Evolutionary conservation across 129 eudicot genomes (phyloP), one percentile per base, ranked within the genome.

Genomic region (Tagetes erecta): DNA sequence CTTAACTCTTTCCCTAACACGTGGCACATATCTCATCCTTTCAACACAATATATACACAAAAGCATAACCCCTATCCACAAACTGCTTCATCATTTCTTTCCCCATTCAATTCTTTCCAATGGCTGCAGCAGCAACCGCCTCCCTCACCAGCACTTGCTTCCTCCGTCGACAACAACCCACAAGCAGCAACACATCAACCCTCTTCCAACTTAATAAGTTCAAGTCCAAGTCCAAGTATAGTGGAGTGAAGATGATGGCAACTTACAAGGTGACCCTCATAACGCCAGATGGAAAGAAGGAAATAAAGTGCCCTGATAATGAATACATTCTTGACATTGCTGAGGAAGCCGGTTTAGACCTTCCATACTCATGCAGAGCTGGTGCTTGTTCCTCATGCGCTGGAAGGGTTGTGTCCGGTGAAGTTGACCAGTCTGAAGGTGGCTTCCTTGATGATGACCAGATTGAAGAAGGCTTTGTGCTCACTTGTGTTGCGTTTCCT

Each of bases 381-480:
- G 98, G 98, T 1, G 76, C 98, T 0, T 92, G 98, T 85, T 89
- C 96, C 8, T 80, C 96, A 5, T 92, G 98, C 59, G 88, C 79
- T 41, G 98, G 96, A 0, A 92, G 89, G 50, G 73, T 92, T 0
- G 39, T 79, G 2, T 9, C 80, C 11, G 98, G 96, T 1, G 42
- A 3, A 3, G 81, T 92, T 9, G 98, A 89, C 74, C 96, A 89
- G 80, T 81, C 87, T 1, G 92, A 89, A 31, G 70, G 60, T 6
- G 80, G 80, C 72, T 89, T 82, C 67, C 87, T 89, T 39, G 89
- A 89, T 13, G 92, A 84, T 34, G 92, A 84, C 0, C 98, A 92
- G 77, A 8, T 89, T 45, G 80, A 4, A 0, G 86, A 0, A 0
- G 98, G 98, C 2, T 86, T 84, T 86, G 98, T 92, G 36, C 86